A percentile compares a stretch with the other conserved stretches of the same genome.
phyloP scores from a whole-genome alignment of 2,329 filamentous ascomycete species.

The Cercospora sp. region DNA sequence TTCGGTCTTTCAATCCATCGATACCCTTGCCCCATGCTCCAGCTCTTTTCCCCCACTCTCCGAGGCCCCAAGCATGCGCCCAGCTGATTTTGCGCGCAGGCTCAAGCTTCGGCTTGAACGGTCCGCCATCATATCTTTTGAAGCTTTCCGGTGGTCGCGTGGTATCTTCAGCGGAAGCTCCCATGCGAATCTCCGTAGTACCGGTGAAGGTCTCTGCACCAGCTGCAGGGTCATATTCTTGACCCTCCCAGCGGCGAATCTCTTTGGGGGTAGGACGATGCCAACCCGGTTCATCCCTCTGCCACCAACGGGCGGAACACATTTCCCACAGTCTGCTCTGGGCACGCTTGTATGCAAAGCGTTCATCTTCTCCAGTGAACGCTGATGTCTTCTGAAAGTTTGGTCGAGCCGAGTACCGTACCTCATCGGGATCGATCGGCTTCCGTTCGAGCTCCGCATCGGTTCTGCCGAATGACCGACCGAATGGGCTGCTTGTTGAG shows the following conservation, averaged over 20 bases:
- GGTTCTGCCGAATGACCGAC: slow-evolving; percentile 37
- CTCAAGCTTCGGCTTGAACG: slow-evolving; percentile 47
- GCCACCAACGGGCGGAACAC: slow-evolving; percentile 72
- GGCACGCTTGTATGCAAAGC: slow-evolving; percentile 78
- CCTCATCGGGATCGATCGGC: slow-evolving; percentile 39
- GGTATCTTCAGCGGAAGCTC: slow-evolving; percentile 30
- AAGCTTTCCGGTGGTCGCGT: slow-evolving; percentile 45
- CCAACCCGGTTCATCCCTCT: slow-evolving; percentile 61
- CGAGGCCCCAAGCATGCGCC: slow-evolving; percentile 57
- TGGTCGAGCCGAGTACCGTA: slow-evolving; percentile 36
- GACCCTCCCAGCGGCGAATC: slow-evolving; percentile 65
- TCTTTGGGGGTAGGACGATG: slow-evolving; percentile 66
- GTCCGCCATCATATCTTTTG: slow-evolving; percentile 42
- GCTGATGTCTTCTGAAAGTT: slow-evolving; percentile 68
- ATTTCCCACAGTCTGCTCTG: slow-evolving; percentile 80
- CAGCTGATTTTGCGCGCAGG: slow-evolving; percentile 54
- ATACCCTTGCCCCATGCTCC: slow-evolving; percentile 55
- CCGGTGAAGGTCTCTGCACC: background rate
- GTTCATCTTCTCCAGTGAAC: slow-evolving; percentile 78
- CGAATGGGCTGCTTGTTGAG: slow-evolving; percentile 38
- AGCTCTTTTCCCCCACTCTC: slow-evolving; percentile 56
- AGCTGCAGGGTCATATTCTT: slow-evolving; percentile 16
- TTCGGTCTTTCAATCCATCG: slow-evolving; percentile 48
- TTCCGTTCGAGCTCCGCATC: slow-evolving; percentile 39
- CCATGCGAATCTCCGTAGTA: slow-evolving; percentile 28